Base-by-base conservation (phyloP, 1,284 basidiomycete species). In the Sporisorium exsertum region DNA sequence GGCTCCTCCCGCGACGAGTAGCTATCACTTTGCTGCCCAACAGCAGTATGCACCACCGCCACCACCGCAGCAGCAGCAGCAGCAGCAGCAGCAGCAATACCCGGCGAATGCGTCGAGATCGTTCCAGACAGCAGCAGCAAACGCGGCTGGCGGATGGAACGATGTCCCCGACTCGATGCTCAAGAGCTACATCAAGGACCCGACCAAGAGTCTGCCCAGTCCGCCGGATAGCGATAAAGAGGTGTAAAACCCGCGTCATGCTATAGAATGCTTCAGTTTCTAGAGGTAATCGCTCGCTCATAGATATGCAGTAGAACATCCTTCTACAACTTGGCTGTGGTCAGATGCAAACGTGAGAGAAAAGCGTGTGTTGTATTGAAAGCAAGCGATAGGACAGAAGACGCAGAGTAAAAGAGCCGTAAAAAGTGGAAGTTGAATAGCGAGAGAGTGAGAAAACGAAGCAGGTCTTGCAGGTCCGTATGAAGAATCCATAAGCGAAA, bases 191-290 rank as follows among this genome's bases (percentile, higher is more conserved):
- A 64, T 72, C 26, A 57, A 63, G 26, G 73, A 76, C 26, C 73
- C 69, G 8, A 76, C 69, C n/a, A 64, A 68, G 33, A 61, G 57
- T 12, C 49, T 76, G 2, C 68, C 73, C 0, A 76, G 69, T 43
- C 69, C 73, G 24, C 73, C 73, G 20, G 64, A 76, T 43, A 76
- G 73, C 62, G 69, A 76, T 40, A 76, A 72, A 24, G 73, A 62
- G 51, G 47, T 55, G 4, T 65, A 40, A 18, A 5, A 0, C 7
- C 20, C 24, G 5, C 29, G n/a, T n/a, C 26, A 26, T 47, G 10
- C 24, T 22, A 47, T 47, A 26, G 46, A 55, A 26, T 22, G 32
- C 13, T 24, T n/a, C 16, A 24, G 27, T 27, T 18, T 18, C 4
- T 9, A 5, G 18, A 37, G 8, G 22, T 10, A 10, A 24, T 26